Evolutionary conservation across 805 yeast species (phyloP), one percentile per base, ranked within the genome.

Genomic region (Tetrapisispora phaffii): DNA sequence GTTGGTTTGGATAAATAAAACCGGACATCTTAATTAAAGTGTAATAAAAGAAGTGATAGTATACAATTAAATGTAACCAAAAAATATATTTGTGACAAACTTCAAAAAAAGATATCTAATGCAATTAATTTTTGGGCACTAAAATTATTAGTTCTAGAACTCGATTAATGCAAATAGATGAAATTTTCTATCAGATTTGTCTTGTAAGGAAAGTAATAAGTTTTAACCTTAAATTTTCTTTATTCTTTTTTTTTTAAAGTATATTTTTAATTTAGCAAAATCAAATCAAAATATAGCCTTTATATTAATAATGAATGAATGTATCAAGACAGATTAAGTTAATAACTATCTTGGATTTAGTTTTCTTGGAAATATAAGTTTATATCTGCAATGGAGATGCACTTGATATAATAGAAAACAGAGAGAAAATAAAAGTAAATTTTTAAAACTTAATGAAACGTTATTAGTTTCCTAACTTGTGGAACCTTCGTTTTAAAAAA

Each of bases 311-410:
- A 22, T 16, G 26, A 39, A 23, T 24, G 29, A 45, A 21, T 42
- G 19, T 33, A 29, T 39, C 44, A 51, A 55, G 62, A 58, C 61
- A 57, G 56, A 60, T 57, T 60, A 60, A 60, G 52, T 50, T 50
- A 60, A 60, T 60, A 60, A 60, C 62, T 60, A 55, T 52, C 65
- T 55, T 49, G 47, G 48, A 36, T 33, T 44, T 38, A 28, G 34
- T 26, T 26, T 24, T 38, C 19, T 23, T 13, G 7, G 23, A 17
- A 20, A 23, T 8, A 2, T 23, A 8, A 2, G 29, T 36, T 12
- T 28, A 12, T 6, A 9, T 28, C 31, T 28, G n/a, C 10, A 28
- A 28, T 12, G 31, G 4, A 28, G 28, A n/a, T 19, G 16, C 29
- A 23, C 17, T 36, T n/a, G 10, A 20, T 17, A 22, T 23, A 4